Evolutionary conservation across 1,139 yeast species (phyloP).

Genomic region (Suhomyces wounanorum): DNA sequence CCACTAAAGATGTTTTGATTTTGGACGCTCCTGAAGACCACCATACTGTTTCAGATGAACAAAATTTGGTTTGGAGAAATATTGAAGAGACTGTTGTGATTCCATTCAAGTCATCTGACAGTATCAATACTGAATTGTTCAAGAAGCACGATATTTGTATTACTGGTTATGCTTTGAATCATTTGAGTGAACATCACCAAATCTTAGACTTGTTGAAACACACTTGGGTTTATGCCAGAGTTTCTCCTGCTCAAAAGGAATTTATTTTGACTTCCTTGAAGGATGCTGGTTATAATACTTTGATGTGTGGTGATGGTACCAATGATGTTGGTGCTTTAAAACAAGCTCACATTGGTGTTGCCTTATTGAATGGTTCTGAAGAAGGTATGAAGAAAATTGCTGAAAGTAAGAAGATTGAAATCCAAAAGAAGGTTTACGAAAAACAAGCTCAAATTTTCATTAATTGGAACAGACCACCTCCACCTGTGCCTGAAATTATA

Average conservation of each 20-base stretch:
- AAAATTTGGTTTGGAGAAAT: slow-evolving; percentile 77
- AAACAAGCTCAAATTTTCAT: slow-evolving; percentile 79
- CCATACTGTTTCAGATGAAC: slow-evolving; percentile 52
- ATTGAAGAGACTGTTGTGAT: slow-evolving; percentile 74
- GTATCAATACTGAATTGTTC: slow-evolving; percentile 60
- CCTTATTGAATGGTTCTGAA: slow-evolving; percentile 93
- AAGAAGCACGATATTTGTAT: slow-evolving; percentile 81
- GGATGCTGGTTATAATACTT: slow-evolving; percentile 85
- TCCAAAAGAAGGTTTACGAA: slow-evolving; percentile 68
- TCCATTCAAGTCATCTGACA: slow-evolving; percentile 65
- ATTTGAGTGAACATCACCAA: slow-evolving; percentile 64
- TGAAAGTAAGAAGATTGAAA: slow-evolving; percentile 73
- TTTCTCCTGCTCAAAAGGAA: slow-evolving; percentile 95
- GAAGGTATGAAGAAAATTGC: slow-evolving; percentile 89
- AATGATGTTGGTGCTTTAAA: slow-evolving; percentile 99
- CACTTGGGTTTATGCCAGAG: slow-evolving; percentile 98
- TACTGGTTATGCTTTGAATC: slow-evolving; percentile 86
- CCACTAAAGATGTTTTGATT: slow-evolving; percentile 77
- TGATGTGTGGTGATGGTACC: slow-evolving; percentile 99
- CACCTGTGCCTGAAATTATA: slow-evolving; percentile 83
- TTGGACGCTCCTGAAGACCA: slow-evolving; percentile 82
- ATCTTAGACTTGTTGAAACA: slow-evolving; percentile 74
- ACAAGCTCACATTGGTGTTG: slow-evolving; percentile 98
- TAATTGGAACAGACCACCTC: slow-evolving; percentile 81
- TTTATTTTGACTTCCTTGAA: slow-evolving; percentile 81